Conservation (phyloP, 2,329 filamentous ascomycete species). For the Didymella keratinophila region DNA sequence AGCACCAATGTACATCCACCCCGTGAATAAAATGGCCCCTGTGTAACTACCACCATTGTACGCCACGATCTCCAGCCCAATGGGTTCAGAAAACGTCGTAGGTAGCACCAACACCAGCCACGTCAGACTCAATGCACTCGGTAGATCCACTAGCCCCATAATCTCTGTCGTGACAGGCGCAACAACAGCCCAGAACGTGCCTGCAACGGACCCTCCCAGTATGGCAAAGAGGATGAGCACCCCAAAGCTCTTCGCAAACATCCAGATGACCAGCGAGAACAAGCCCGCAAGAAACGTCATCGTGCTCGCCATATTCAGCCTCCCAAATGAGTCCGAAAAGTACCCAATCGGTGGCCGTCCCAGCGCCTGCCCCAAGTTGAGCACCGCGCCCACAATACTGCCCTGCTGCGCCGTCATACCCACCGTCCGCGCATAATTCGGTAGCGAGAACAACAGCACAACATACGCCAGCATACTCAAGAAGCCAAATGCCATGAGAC, state of each 20-base stretch:
- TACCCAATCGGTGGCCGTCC: conserved; percentile 77
- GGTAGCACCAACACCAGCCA: conserved; percentile 77
- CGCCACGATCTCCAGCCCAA: conserved; percentile 62
- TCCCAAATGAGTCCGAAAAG: conserved; percentile 72
- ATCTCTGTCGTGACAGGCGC: conserved; percentile 77
- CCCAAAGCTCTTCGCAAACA: conserved; percentile 71
- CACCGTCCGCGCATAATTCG: conserved; percentile 74
- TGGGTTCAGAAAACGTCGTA: conserved; percentile 68
- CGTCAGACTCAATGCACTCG: conserved; percentile 72
- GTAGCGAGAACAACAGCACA: conserved; percentile 77
- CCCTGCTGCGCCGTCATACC: conserved; percentile 73
- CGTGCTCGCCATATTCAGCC: conserved; percentile 74
- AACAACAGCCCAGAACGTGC: conserved; percentile 71
- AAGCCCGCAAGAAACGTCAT: conserved; percentile 71
- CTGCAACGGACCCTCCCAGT: conserved; percentile 70
- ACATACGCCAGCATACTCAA: conserved; percentile 78
- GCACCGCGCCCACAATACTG: conserved; percentile 73
- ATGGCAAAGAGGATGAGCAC: conserved; percentile 76
- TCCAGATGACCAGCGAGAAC: conserved; percentile 76
- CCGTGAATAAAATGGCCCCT: conserved; percentile 67
- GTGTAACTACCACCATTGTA: conserved; percentile 61
- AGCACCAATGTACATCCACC: conserved; percentile 68
- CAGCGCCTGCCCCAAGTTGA: conserved; percentile 72
- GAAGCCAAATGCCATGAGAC: conserved; percentile 72
- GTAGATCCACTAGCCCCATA: conserved; percentile 72